Conservation (phyloP, 441 rosid genomes). For the Adansonia gregorii region DNA sequence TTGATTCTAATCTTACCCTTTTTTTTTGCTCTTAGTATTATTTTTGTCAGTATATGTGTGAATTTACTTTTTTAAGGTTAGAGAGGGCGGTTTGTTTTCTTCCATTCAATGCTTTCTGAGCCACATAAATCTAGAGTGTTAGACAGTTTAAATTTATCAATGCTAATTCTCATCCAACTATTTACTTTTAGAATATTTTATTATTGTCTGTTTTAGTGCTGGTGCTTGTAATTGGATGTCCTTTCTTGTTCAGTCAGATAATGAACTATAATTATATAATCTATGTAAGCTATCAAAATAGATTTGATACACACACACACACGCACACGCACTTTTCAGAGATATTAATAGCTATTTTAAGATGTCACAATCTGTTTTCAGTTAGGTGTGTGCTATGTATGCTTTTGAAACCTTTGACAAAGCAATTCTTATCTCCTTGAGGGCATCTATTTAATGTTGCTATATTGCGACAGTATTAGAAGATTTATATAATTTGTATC, state of each 20-base stretch:
- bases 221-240: constrained; percentile 6
- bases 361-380: neutral
- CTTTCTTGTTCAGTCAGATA: neutral
- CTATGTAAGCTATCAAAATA: neutral
- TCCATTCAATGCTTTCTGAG: constrained; percentile 16
- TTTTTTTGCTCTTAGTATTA: neutral
- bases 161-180: constrained; percentile 11
- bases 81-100: neutral
- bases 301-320: neutral
- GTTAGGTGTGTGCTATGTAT: neutral
- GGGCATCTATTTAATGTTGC: neutral
- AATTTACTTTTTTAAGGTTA: neutral
- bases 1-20: neutral
- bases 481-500: neutral
- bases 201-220: constrained; percentile 7
- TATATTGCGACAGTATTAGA: neutral
- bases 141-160: neutral
- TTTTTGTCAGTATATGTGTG: constrained; percentile 6
- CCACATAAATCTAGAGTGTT: neutral
- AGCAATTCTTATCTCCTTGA: constrained; percentile 6
- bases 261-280: neutral
- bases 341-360: neutral
- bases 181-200: neutral
- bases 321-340: neutral
- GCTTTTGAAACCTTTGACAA: neutral